Conservation (phyloP, 2,329 filamentous ascomycete species). For the Epichloe gansuensis region DNA sequence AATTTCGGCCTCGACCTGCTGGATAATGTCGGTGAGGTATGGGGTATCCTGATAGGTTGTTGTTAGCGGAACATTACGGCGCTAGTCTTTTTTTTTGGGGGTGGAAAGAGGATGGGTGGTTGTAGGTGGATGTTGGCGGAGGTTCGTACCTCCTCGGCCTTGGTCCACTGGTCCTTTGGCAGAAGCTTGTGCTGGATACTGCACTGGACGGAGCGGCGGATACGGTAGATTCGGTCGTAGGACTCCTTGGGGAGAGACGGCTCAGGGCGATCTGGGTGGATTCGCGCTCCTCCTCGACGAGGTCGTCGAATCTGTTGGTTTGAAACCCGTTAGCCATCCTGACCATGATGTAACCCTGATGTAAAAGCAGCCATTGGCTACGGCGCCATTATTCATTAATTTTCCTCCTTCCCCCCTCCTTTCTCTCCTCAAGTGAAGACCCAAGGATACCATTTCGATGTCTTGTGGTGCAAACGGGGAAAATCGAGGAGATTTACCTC, state of each 20-base stretch:
- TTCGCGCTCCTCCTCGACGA: conserved; percentile 88
- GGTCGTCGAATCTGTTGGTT: conserved; percentile 68
- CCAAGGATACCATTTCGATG: not conserved
- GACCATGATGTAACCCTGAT: not conserved
- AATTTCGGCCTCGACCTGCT: conserved; percentile 35
- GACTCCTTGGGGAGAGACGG: conserved; percentile 80
- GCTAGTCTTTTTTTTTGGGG: too few relatives aligned
- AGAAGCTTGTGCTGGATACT: conserved; percentile 52
- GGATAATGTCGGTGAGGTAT: conserved; percentile 42
- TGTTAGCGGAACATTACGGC: not conserved
- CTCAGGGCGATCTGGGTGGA: conserved; percentile 76
- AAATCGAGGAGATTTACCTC: conserved; percentile 43
- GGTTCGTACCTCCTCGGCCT: conserved; percentile 36
- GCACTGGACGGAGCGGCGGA: conserved; percentile 85
- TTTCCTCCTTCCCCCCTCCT: not conserved
- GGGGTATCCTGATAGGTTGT: conserved; percentile 31
- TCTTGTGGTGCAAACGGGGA: not conserved
- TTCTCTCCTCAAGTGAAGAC: not conserved
- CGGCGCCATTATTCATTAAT: not conserved
- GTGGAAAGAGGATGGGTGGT: not conserved
- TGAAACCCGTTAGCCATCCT: conserved; percentile 12
- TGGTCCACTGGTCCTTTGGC: conserved; percentile 49
- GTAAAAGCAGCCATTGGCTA: not conserved
- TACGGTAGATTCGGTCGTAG: conserved; percentile 95
- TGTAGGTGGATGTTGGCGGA: not conserved